phyloP scores from a whole-genome alignment of 2,329 filamentous ascomycete genomes.

The Karstenula rhodostoma region DNA sequence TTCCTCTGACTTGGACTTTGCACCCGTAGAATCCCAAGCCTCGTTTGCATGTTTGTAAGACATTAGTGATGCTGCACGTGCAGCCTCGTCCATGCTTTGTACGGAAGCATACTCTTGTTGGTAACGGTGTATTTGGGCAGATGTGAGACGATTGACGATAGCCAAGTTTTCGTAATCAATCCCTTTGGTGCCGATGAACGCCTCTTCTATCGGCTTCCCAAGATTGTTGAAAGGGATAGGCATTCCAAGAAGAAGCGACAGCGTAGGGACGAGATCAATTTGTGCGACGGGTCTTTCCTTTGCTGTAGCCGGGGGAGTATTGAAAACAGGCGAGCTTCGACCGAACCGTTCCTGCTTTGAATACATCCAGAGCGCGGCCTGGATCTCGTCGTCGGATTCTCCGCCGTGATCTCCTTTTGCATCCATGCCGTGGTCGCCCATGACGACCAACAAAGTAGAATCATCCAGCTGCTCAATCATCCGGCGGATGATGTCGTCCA shows the following conservation, averaged over 20 bases:
- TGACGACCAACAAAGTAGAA: constrained; percentile 86
- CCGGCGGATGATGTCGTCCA: constrained; percentile 80
- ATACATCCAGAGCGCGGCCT: constrained; percentile 98
- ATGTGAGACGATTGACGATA: constrained; percentile 76
- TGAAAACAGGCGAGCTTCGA: constrained; percentile 68
- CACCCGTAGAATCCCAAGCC: constrained; percentile 59
- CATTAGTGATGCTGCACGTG: constrained; percentile 62
- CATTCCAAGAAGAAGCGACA: constrained; percentile 85
- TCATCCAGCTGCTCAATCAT: constrained; percentile 80
- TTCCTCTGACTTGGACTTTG: constrained; percentile 43
- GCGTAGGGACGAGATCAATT: constrained; percentile 93
- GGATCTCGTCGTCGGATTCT: constrained; percentile 93
- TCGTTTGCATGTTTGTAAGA: constrained; percentile 69
- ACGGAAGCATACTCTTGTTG: constrained; percentile 82
- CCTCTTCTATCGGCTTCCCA: constrained; percentile 91
- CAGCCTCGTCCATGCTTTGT: constrained; percentile 70
- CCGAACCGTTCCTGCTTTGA: constrained; percentile 88
- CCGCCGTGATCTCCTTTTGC: constrained; percentile 97
- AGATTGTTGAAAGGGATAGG: constrained; percentile 97
- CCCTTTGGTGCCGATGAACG: constrained; percentile 76
- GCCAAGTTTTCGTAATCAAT: constrained; percentile 80
- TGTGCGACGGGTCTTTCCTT: constrained; percentile 80
- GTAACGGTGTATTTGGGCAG: constrained; percentile 89
- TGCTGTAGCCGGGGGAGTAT: constrained; percentile 70
- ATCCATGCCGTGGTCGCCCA: constrained; percentile 99